A percentile compares a stretch with the other conserved stretches of the same genome.
phyloP scores from a whole-genome alignment of 2,329 filamentous ascomycete genomes.

The Lachnellula arida region DNA sequence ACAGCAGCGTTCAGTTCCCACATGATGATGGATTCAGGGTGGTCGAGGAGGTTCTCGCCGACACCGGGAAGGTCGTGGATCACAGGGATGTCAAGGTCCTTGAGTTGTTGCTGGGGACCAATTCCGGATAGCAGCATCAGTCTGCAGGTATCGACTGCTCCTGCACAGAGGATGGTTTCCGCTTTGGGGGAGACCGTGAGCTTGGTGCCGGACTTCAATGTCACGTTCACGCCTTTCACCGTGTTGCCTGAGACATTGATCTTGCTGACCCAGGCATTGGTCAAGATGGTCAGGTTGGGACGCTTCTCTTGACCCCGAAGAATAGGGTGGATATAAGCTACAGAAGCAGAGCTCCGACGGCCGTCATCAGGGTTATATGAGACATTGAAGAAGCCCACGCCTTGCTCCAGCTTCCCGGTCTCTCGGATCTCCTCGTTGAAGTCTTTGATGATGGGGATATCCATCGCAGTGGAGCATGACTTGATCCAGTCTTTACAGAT shows the following conservation, averaged over 20 bases:
- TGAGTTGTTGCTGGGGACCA: constrained; percentile 31
- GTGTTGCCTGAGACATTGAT: constrained; percentile 66
- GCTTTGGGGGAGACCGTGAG: constrained; percentile 58
- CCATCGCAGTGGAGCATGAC: constrained; percentile 71
- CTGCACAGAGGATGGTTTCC: constrained; percentile 58
- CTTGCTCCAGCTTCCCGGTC: constrained; percentile 66
- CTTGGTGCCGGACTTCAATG: constrained; percentile 47
- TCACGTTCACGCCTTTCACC: constrained; percentile 70
- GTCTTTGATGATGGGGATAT: constrained; percentile 76
- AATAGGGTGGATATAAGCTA: constrained; percentile 91
- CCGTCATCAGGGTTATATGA: constrained; percentile 89
- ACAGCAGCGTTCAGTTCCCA: constrained; percentile 40
- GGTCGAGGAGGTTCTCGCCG: constrained; percentile 35
- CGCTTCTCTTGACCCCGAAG: constrained; percentile 76
- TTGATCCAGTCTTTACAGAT: constrained; percentile 87
- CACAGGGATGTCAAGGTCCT: constrained; percentile 30
- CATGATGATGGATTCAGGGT: constrained; percentile 43
- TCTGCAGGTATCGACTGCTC: constrained; percentile 35
- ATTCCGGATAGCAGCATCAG: constrained; percentile 38
- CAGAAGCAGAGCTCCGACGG: constrained; percentile 76
- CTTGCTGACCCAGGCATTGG: constrained; percentile 82
- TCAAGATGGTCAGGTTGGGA: constrained; percentile 80
- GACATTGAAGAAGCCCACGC: constrained; percentile 86
- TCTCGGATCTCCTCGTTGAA: constrained; percentile 81
- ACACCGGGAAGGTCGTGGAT: constrained; percentile 32